These are phyloP conservation scores for Lachnellula cervina DNA, from an alignment of 2,329 filamentous ascomycete genomes.

Conservation along the genomic window DNA sequence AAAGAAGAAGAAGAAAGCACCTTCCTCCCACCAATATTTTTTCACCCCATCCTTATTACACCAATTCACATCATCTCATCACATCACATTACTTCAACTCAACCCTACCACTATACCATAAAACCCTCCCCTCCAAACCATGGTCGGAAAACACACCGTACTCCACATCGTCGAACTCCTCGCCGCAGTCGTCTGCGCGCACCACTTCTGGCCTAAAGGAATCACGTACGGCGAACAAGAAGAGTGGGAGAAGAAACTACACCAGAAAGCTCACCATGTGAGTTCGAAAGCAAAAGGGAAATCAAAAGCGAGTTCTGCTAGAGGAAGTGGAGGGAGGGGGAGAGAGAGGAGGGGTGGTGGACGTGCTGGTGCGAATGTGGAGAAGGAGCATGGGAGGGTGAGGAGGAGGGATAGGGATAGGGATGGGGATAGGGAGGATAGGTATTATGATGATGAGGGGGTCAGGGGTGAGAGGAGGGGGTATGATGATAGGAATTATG, in stretches of 20 bases:
- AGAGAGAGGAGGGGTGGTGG: not conserved
- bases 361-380: too few species aligned
- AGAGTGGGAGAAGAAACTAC: slow-evolving; percentile 20
- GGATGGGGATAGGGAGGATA: not conserved
- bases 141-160: slow-evolving; percentile 17
- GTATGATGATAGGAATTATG: too few species aligned
- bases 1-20: too few species aligned
- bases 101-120: too few species aligned
- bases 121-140: slow-evolving; percentile 1
- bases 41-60: not conserved
- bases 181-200: slow-evolving; percentile 21
- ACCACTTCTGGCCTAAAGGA: slow-evolving; percentile 28
- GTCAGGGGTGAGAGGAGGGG: not conserved
- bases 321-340: too few species aligned
- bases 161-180: slow-evolving; percentile 22
- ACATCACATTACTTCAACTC: too few species aligned
- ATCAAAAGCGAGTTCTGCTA: not conserved
- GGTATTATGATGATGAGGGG: not conserved
- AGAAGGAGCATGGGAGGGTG: not conserved
- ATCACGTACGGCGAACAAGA: slow-evolving; percentile 24
- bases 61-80: not conserved
- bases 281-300: not conserved
- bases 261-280: slow-evolving; percentile 3
- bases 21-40: too few species aligned
- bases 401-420: not conserved